Percentiles rank a stretch among this genome's conserved stretches.
Evolutionary conservation across 805 yeast genomes (phyloP).

Genomic region (Candida broadrunensis): DNA sequence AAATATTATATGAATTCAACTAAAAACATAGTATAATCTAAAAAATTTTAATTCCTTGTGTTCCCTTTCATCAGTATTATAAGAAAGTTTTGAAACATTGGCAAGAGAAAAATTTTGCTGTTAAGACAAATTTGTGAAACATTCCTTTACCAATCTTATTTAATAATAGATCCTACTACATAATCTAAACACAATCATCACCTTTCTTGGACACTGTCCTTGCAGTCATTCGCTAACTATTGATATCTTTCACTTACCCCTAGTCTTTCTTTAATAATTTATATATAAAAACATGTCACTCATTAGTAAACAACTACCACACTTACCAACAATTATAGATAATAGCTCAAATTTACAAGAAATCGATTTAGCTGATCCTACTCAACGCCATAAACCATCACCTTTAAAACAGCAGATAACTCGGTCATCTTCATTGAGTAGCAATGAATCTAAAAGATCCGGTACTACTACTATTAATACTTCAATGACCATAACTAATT

Average conservation of each 20-base stretch:
- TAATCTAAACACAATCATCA: no score
- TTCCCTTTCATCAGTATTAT: no score
- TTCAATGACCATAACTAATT: not conserved
- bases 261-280: not conserved
- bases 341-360: constrained; percentile 7
- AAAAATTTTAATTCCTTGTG: no score
- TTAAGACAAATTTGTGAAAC: no score
- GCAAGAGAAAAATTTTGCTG: no score
- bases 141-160: no score
- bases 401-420: constrained; percentile 15
- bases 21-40: no score
- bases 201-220: not conserved
- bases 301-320: constrained; percentile 6
- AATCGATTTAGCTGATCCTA: constrained; percentile 1
- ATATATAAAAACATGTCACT: constrained; percentile 4
- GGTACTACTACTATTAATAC: not conserved
- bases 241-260: not conserved
- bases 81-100: no score
- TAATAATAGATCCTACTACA: no score
- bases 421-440: constrained; percentile 15
- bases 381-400: constrained; percentile 6
- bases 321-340: constrained; percentile 6
- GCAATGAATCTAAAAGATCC: constrained; percentile 7
- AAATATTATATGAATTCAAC: no score
- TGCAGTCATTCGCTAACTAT: not conserved